A percentile compares a stretch with the other conserved stretches of the same genome.
These are phyloP conservation scores for Wallacemonas sp. DNA, from an alignment of 208 protist species.

Conservation along the genomic window DNA sequence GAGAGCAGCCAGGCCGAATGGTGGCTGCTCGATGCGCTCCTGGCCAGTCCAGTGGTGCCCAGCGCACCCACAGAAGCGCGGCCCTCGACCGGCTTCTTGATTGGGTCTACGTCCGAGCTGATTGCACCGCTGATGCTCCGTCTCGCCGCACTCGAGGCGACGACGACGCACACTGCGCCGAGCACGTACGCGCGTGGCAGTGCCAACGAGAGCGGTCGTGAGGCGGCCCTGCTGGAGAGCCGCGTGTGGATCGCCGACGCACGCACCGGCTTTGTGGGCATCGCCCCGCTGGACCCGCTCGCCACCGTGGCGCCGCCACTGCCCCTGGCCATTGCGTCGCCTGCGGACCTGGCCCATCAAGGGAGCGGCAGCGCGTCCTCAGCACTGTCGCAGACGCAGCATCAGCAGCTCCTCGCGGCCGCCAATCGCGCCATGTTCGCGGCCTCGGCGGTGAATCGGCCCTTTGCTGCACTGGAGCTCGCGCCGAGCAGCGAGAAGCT, in stretches of 20 bases:
- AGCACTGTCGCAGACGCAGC: not conserved
- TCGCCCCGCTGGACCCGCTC: conserved; percentile 30
- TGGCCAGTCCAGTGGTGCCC: not conserved
- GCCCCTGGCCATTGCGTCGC: conserved; percentile 1
- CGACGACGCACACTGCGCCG: conserved; percentile 11
- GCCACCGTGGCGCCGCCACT: conserved; percentile 1
- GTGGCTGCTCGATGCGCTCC: conserved; percentile 14
- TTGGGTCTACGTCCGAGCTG: conserved; percentile 67
- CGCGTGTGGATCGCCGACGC: conserved; percentile 74
- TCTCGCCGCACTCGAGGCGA: conserved; percentile 7
- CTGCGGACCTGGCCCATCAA: too few relatives aligned
- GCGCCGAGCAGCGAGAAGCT: conserved; percentile 45
- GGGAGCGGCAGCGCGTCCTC: not conserved
- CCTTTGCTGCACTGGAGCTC: conserved; percentile 35
- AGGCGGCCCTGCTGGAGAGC: conserved; percentile 8
- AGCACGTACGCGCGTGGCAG: not conserved
- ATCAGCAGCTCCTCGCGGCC: conserved; percentile 3
- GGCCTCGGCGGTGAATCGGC: not conserved
- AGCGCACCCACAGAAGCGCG: not conserved
- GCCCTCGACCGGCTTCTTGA: conserved; percentile 42
- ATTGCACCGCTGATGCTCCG: conserved; percentile 58
- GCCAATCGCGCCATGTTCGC: conserved; percentile 10
- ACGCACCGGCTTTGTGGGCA: conserved; percentile 59
- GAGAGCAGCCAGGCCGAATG: conserved; percentile 12
- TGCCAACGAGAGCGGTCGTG: not conserved